Evolutionary conservation across 768 basidiomycete species (phyloP).

Genomic region (Megacollybia marginata): DNA sequence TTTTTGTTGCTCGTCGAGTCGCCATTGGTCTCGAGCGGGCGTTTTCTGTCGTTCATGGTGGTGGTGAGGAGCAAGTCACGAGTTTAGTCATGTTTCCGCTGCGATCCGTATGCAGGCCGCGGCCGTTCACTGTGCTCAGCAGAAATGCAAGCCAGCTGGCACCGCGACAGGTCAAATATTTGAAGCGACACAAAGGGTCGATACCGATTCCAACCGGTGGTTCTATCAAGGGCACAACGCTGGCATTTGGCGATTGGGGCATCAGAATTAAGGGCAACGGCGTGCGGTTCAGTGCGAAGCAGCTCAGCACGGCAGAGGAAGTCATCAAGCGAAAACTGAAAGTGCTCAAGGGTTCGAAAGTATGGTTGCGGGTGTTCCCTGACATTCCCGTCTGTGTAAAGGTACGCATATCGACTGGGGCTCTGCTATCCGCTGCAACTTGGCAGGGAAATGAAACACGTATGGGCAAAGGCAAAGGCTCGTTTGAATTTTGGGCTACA

Average conservation of each 20-base stretch:
- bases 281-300: slow-evolving; percentile 78
- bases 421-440: neutral
- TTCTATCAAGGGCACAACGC: slow-evolving; percentile 86
- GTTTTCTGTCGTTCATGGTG: slow-evolving; percentile 62
- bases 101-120: too few relatives aligned
- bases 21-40: slow-evolving; percentile 48
- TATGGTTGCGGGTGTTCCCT: slow-evolving; percentile 87
- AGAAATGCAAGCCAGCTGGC: slow-evolving; percentile 63
- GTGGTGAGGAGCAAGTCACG: neutral
- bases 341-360: slow-evolving; percentile 78
- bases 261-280: slow-evolving; percentile 82
- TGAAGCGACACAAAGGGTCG: slow-evolving; percentile 87
- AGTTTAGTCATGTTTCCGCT: too few relatives aligned
- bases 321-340: slow-evolving; percentile 89
- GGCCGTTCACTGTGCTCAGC: slow-evolving; percentile 16
- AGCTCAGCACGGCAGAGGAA: slow-evolving; percentile 80
- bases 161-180: slow-evolving; percentile 74
- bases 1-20: slow-evolving; percentile 48
- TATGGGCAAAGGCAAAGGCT: slow-evolving; percentile 99
- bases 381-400: slow-evolving; percentile 97
- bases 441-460: slow-evolving; percentile 91
- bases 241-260: slow-evolving; percentile 90
- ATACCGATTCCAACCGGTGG: slow-evolving; percentile 85
- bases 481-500: slow-evolving; percentile 96
- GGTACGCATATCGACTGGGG: slow-evolving; percentile 30